Percentiles rank a stretch among this genome's conserved stretches.
Evolutionary conservation across 1,284 basidiomycete species (phyloP).

Genomic region (Ustilago nuda): DNA sequence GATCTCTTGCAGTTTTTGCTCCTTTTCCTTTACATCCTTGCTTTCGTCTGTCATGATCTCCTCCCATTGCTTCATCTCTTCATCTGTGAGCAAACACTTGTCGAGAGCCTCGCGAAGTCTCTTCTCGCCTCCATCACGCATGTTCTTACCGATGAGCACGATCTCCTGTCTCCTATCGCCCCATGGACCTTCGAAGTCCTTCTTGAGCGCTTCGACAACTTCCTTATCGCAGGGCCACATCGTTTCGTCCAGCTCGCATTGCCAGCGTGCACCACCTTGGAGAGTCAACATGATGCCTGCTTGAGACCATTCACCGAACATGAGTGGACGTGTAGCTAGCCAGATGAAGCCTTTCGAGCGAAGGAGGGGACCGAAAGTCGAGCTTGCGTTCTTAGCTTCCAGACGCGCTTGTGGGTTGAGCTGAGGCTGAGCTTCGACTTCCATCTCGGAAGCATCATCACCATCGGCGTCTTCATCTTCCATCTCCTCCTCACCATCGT

Average conservation of each 20-base stretch:
- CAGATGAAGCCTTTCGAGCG: constrained; percentile 72
- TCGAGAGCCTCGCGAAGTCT: constrained; percentile 69
- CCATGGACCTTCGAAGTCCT: constrained; percentile 71
- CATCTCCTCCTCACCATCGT: constrained; percentile 57
- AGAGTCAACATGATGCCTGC: constrained; percentile 71
- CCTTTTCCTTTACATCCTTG: constrained; percentile 34
- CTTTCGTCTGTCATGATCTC: constrained; percentile 68
- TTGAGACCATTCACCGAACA: constrained; percentile 72
- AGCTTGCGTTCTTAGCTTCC: constrained; percentile 69
- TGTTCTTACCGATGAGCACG: constrained; percentile 69
- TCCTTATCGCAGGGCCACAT: constrained; percentile 70
- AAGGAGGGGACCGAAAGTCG: constrained; percentile 70
- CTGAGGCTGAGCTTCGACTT: constrained; percentile 69
- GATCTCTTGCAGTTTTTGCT: constrained; percentile 65
- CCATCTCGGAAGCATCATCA: constrained; percentile 19
- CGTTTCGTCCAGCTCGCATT: constrained; percentile 68
- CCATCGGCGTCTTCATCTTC: constrained; percentile 15
- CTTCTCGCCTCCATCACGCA: constrained; percentile 64
- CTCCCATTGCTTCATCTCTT: constrained; percentile 70
- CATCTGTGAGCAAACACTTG: constrained; percentile 69
- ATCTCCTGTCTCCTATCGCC: constrained; percentile 72
- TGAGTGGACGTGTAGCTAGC: constrained; percentile 64
- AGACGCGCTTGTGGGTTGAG: constrained; percentile 70
- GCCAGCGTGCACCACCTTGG: constrained; percentile 70
- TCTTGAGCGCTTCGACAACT: constrained; percentile 69